Conservation (phyloP, 139 green algal species). For the Auxenochlorella protothecoides region DNA sequence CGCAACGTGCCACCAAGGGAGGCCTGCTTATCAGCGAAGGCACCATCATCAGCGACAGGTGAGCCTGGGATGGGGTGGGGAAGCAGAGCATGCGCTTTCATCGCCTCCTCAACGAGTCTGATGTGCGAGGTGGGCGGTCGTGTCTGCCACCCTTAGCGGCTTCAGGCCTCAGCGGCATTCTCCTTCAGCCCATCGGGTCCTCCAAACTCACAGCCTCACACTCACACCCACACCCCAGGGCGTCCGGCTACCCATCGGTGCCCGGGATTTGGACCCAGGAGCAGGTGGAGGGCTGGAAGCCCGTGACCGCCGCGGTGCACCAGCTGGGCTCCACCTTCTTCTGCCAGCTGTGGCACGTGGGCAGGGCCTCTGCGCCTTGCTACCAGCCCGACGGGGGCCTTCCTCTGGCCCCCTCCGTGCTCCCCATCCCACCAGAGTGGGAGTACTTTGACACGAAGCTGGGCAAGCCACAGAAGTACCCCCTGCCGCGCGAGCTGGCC, state of each 20-base stretch:
- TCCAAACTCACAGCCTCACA: too few species aligned
- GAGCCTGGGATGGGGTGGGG: too few species aligned
- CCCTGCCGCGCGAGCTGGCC: constrained; percentile 23
- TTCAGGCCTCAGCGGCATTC: too few species aligned
- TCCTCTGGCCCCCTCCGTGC: constrained; percentile 46
- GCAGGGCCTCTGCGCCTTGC: constrained; percentile 28
- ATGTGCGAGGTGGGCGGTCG: not conserved
- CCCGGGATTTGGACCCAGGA: constrained; percentile 63
- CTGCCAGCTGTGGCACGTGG: constrained; percentile 62
- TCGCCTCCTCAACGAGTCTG: too few species aligned
- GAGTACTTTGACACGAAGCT: constrained; percentile 5
- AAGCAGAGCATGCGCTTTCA: too few species aligned
- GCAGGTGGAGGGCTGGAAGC: constrained; percentile 80
- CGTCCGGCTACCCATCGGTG: constrained; percentile 33
- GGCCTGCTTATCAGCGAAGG: constrained; percentile 55
- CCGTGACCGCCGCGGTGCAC: constrained; percentile 56
- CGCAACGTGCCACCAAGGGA: constrained; percentile 44
- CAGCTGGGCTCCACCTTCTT: constrained; percentile 64
- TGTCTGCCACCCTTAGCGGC: not conserved
- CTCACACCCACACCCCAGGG: too few species aligned
- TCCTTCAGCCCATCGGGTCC: too few species aligned
- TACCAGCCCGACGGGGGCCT: constrained; percentile 39
- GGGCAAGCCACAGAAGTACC: constrained; percentile 20
- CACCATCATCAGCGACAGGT: constrained; percentile 10
- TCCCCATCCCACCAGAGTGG: constrained; percentile 16